A percentile compares a stretch with the other conserved stretches of the same genome.
Evolutionary conservation across 306 rosid species (phyloP).

Genomic region (Cajanus cajan): DNA sequence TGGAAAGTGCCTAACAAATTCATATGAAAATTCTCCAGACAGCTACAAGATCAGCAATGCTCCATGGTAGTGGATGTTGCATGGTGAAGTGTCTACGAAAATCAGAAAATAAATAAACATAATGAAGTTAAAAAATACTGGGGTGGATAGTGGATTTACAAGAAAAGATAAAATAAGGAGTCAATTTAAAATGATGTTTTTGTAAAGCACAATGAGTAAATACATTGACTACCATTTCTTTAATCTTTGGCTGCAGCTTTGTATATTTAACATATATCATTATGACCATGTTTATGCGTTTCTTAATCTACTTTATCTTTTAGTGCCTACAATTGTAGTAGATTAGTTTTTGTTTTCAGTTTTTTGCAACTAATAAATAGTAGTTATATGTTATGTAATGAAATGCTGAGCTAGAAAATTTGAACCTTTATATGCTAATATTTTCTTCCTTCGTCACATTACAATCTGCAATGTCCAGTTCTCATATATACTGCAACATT

Average conservation of each 20-base stretch:
- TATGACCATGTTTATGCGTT: not conserved
- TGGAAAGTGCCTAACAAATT: not conserved
- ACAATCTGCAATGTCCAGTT: not conserved
- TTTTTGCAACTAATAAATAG: not conserved
- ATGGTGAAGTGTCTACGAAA: not conserved
- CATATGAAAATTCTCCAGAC: not conserved
- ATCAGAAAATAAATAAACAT: not conserved
- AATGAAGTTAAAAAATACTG: not conserved
- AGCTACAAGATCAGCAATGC: conserved; percentile 2
- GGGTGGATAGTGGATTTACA: conserved; percentile 3
- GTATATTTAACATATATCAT: not conserved
- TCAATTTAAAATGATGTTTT: not conserved
- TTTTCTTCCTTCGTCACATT: not conserved
- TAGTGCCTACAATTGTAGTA: not conserved
- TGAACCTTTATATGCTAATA: conserved; percentile 7
- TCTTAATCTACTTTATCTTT: conserved; percentile 23
- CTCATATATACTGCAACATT: not conserved
- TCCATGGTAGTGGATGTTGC: not conserved
- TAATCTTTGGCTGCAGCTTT: not conserved
- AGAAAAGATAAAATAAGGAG: not conserved
- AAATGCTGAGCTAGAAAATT: conserved; percentile 8
- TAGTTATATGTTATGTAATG: not conserved
- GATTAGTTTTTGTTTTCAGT: not conserved
- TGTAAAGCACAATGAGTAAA: conserved; percentile 2
- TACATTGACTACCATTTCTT: not conserved